phyloP scores from a whole-genome alignment of 2,329 filamentous ascomycete genomes.

The Microascus cirrosus region DNA sequence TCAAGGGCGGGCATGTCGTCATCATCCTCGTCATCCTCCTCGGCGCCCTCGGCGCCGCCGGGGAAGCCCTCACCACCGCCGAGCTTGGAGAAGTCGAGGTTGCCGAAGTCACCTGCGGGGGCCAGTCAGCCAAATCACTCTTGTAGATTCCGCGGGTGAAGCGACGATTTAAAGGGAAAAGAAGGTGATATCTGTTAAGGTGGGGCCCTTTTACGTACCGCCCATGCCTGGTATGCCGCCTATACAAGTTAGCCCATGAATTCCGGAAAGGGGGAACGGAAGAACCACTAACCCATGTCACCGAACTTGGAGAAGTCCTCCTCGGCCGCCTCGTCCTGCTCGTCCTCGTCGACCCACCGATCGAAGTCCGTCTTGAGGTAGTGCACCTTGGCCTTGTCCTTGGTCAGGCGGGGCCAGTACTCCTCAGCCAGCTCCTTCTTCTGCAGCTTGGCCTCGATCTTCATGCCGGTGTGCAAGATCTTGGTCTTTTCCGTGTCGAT shows the following conservation, averaged over 20 bases:
- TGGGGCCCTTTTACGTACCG: slow-evolving; percentile 26
- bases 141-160: background rate
- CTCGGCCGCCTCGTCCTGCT: slow-evolving; percentile 82
- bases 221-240: slow-evolving; percentile 46
- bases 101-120: slow-evolving; percentile 53
- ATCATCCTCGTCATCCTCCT: slow-evolving; percentile 45
- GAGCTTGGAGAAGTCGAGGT: slow-evolving; percentile 91
- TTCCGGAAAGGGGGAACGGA: background rate
- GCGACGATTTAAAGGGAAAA: background rate
- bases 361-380: slow-evolving; percentile 99
- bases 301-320: slow-evolving; percentile 65
- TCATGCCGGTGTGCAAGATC: slow-evolving; percentile 78
- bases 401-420: slow-evolving; percentile 92
- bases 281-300: slow-evolving; percentile 45
- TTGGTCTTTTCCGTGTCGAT: slow-evolving; percentile 80
- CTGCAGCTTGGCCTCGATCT: slow-evolving; percentile 79
- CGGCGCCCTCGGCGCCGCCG: slow-evolving; percentile 23
- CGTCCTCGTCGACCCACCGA: slow-evolving; percentile 98
- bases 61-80: slow-evolving; percentile 45
- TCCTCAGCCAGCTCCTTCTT: slow-evolving; percentile 95
- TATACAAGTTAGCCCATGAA: slow-evolving; percentile 6
- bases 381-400: slow-evolving; percentile 80
- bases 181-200: too few species aligned
- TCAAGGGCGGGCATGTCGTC: slow-evolving; percentile 77
- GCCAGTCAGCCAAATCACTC: background rate